phyloP scores from a whole-genome alignment of 2,329 filamentous ascomycete genomes.

The Daldinia eschscholtzii region DNA sequence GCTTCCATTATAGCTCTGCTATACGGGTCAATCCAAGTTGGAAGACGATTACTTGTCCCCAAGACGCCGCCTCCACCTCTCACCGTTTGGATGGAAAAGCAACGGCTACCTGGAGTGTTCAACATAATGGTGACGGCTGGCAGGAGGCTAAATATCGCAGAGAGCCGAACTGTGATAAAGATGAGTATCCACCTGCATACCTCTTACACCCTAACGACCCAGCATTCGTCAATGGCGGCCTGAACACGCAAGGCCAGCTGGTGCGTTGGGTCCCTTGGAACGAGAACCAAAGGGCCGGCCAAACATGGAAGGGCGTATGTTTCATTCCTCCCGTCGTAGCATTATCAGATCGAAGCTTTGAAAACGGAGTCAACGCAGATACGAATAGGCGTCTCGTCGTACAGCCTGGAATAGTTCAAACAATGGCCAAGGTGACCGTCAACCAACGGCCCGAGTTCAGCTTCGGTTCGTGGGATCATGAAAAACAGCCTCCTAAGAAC shows the following conservation, averaged over 20 bases:
- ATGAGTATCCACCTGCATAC: not conserved
- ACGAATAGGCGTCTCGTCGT: too few species aligned
- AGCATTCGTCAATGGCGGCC: constrained; percentile 1
- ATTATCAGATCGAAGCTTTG: constrained; percentile 15
- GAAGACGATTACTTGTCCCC: not conserved
- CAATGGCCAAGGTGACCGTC: too few species aligned
- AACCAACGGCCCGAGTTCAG: too few species aligned
- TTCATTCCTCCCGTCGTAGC: constrained; percentile 13
- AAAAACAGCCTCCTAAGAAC: too few species aligned
- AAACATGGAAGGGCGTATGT: constrained; percentile 29
- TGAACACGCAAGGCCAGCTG: constrained; percentile 14
- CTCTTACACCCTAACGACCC: not conserved
- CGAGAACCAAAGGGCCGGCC: constrained; percentile 34
- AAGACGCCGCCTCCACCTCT: not conserved
- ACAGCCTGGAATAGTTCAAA: too few species aligned
- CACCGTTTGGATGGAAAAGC: not conserved
- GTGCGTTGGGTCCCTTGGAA: constrained; percentile 25
- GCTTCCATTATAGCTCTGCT: not conserved
- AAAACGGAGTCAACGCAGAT: constrained; percentile 5
- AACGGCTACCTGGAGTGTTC: not conserved
- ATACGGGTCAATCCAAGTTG: not conserved
- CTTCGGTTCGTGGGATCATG: too few species aligned
- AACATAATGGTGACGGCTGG: not conserved
- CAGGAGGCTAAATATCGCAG: too few species aligned
- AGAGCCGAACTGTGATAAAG: too few species aligned